A percentile compares a stretch with the other conserved stretches of the same genome.
These are phyloP conservation scores for Diplodia intermedia DNA, from an alignment of 2,329 filamentous ascomycete species.

Conservation along the genomic window DNA sequence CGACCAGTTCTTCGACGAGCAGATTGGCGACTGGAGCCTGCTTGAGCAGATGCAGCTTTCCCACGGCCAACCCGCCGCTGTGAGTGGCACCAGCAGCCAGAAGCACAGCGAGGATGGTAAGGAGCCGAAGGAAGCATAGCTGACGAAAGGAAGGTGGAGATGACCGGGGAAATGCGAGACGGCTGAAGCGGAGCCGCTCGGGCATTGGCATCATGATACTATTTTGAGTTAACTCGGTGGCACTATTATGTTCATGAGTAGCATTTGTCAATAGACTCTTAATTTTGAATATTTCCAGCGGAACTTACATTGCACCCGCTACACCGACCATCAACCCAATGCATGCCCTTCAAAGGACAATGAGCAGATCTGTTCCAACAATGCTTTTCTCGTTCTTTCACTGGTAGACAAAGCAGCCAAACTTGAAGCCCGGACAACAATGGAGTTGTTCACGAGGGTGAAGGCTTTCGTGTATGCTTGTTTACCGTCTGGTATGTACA, in stretches of 20 bases:
- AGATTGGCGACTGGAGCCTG: constrained; percentile 61
- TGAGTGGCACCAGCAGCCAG: constrained; percentile 35
- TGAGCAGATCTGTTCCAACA: too few species aligned
- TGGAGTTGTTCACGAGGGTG: too few species aligned
- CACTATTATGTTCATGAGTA: neutral
- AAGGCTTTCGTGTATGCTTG: too few species aligned
- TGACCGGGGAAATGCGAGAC: too few species aligned
- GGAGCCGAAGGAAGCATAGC: constrained; percentile 30
- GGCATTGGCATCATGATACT: constrained; percentile 1
- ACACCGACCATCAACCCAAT: too few species aligned
- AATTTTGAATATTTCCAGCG: neutral
- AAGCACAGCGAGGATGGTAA: constrained; percentile 36
- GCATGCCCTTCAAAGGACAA: too few species aligned
- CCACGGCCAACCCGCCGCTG: constrained; percentile 15
- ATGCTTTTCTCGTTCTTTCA: too few species aligned
- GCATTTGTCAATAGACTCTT: neutral
- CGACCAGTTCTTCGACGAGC: constrained; percentile 64
- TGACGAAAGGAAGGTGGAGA: neutral
- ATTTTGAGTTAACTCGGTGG: neutral
- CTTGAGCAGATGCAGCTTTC: constrained; percentile 37
- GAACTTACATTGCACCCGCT: neutral
- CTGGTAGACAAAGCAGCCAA: too few species aligned
- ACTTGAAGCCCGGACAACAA: too few species aligned
- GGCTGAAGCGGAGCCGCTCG: neutral
- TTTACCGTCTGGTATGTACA: too few species aligned